Percentiles rank a stretch among this genome's conserved stretches.
phyloP scores from a whole-genome alignment of 441 rosid species.

The Isatis lusitanica region DNA sequence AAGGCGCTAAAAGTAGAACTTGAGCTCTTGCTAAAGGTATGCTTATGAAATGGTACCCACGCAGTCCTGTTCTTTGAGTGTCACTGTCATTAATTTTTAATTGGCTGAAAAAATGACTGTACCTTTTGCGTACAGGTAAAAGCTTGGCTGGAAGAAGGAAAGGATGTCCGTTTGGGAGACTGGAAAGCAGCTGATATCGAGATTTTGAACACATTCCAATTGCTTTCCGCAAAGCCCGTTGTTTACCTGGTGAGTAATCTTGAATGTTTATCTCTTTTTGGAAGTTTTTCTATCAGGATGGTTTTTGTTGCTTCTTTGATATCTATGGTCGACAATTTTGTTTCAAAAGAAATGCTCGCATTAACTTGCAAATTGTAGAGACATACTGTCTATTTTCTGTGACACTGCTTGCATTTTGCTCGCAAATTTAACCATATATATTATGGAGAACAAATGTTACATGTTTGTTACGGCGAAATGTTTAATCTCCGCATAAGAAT shows the following conservation, averaged over 20 bases:
- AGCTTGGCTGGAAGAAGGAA: constrained; percentile 83
- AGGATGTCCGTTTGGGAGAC: constrained; percentile 92
- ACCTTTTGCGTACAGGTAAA: constrained; percentile 58
- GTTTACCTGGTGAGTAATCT: constrained; percentile 77
- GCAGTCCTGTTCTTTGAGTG: neutral
- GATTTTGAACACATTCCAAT: constrained; percentile 87
- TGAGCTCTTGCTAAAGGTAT: constrained; percentile 76
- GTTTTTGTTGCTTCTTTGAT: constrained; percentile 9
- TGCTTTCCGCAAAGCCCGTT: constrained; percentile 97
- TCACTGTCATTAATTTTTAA: neutral
- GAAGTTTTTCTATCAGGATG: neutral
- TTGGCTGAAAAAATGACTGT: constrained; percentile 5
- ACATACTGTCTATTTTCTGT: constrained; percentile 1
- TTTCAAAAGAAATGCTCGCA: neutral
- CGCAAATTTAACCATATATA: neutral
- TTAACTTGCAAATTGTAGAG: neutral
- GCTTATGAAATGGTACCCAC: constrained; percentile 20
- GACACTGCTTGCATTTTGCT: neutral
- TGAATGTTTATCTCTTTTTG: neutral
- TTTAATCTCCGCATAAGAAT: neutral
- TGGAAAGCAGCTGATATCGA: constrained; percentile 98
- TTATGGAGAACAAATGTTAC: neutral
- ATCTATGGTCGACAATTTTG: neutral
- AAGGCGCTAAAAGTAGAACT: constrained; percentile 84
- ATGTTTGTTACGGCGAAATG: neutral